These are phyloP conservation scores for Starmera quercuum DNA, from an alignment of 805 yeast species.

Conservation along the genomic window DNA sequence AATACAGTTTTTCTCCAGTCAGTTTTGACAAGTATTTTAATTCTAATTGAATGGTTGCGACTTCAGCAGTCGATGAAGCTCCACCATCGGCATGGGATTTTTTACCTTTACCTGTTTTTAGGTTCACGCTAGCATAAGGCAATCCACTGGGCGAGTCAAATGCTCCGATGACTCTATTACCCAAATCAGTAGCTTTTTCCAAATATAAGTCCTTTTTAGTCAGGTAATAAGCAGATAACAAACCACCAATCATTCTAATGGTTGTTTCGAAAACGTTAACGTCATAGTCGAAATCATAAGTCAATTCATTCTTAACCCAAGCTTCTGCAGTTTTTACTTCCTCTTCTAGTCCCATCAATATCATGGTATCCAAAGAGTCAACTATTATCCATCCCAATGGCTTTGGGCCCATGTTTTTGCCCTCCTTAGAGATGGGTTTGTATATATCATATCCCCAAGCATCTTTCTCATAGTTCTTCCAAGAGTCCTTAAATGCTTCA, in stretches of 20 bases:
- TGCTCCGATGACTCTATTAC: slow-evolving; percentile 63
- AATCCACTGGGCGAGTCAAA: slow-evolving; percentile 61
- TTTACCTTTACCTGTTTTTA: slow-evolving; percentile 53
- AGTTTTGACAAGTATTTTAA: slow-evolving; percentile 73
- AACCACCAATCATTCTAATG: slow-evolving; percentile 87
- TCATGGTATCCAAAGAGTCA: slow-evolving; percentile 77
- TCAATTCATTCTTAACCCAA: slow-evolving; percentile 69
- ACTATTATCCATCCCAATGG: slow-evolving; percentile 94
- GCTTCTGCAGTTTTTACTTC: slow-evolving; percentile 56
- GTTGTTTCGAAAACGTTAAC: slow-evolving; percentile 93
- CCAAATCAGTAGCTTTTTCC: slow-evolving; percentile 74
- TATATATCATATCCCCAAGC: slow-evolving; percentile 87
- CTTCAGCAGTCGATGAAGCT: slow-evolving; percentile 86
- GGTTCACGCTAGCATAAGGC: slow-evolving; percentile 75
- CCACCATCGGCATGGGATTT: slow-evolving; percentile 62
- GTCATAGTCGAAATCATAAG: slow-evolving; percentile 62
- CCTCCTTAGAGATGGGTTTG: slow-evolving; percentile 54
- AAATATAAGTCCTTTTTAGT: slow-evolving; percentile 63
- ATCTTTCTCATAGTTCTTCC: slow-evolving; percentile 65
- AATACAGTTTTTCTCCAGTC: slow-evolving; percentile 72
- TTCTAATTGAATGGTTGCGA: slow-evolving; percentile 79
- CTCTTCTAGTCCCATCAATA: slow-evolving; percentile 55
- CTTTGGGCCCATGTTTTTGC: slow-evolving; percentile 66
- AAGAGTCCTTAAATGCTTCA: slow-evolving; percentile 62
- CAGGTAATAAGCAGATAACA: slow-evolving; percentile 73